A percentile compares a stretch with the other conserved stretches of the same genome.
phyloP scores from a whole-genome alignment of 441 rosid genomes.

The Syzygium malaccense region DNA sequence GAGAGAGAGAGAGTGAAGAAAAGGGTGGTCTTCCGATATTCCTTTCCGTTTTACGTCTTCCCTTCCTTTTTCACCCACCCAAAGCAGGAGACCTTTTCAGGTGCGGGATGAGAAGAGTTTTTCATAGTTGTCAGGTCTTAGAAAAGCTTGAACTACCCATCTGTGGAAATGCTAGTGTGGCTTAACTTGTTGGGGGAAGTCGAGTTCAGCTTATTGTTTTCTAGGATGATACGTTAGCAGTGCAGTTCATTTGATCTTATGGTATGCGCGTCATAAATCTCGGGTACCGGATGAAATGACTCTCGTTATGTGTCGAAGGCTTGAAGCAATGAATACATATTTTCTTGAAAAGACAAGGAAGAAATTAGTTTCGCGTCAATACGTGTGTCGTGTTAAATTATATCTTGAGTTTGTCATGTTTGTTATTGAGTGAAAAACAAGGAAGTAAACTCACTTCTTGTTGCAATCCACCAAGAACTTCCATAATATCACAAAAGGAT shows the following conservation, averaged over 20 bases:
- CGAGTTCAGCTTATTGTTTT: background rate
- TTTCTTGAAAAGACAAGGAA: background rate
- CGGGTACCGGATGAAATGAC: background rate
- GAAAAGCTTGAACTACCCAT: background rate
- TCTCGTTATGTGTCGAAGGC: background rate
- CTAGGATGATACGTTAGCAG: background rate
- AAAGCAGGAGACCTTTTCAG: background rate
- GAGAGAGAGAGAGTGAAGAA: background rate
- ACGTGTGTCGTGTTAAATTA: background rate
- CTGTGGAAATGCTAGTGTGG: background rate
- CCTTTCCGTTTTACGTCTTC: background rate
- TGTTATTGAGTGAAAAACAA: background rate
- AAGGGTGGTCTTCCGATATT: background rate
- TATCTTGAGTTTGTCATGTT: background rate
- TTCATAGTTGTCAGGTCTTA: background rate
- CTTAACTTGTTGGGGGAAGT: background rate
- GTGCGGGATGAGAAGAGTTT: background rate
- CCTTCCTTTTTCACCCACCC: background rate
- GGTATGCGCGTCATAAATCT: too few species aligned
- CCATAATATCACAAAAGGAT: background rate
- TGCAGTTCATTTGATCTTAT: background rate
- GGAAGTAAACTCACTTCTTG: background rate
- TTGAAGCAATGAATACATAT: background rate
- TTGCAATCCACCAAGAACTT: background rate
- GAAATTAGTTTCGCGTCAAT: background rate